Conservation (phyloP, 2,329 filamentous ascomycete genomes). For the Pseudopithomyces chartarum region DNA sequence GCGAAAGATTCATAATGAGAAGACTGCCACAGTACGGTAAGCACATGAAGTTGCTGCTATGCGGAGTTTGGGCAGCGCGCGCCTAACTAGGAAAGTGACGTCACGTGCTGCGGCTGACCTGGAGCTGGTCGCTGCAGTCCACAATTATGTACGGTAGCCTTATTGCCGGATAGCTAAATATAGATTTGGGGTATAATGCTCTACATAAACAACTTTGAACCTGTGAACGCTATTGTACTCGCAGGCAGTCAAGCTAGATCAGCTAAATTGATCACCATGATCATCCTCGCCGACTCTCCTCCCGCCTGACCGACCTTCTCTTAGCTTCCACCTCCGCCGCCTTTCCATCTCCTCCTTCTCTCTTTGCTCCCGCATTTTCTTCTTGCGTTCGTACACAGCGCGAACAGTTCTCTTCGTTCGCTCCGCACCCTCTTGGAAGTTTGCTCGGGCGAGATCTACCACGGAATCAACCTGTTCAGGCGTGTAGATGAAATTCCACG, state of each 20-base stretch:
- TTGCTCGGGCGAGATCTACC: conserved; percentile 79
- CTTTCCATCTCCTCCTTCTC: conserved; percentile 50
- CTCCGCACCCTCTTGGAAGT: conserved; percentile 82
- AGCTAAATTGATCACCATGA: conserved; percentile 68
- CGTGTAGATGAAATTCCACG: conserved; percentile 98
- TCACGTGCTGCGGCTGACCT: conserved; percentile 3
- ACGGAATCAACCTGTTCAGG: conserved; percentile 87
- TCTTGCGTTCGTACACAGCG: conserved; percentile 93
- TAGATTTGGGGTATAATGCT: conserved; percentile 11
- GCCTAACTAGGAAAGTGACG: conserved; percentile 5
- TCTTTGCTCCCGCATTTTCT: conserved; percentile 63
- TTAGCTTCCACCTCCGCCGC: conserved; percentile 45
- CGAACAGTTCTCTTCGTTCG: conserved; percentile 78
- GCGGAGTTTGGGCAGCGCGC: not conserved
- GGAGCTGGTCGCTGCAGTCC: not conserved
- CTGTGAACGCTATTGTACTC: not conserved
- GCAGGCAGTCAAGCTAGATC: conserved; percentile 61
- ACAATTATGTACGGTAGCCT: not conserved
- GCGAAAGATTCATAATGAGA: not conserved
- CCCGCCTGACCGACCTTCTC: conserved; percentile 57
- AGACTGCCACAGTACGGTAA: not conserved
- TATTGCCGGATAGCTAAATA: not conserved
- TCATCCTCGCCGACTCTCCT: conserved; percentile 61
- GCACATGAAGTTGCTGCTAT: not conserved
- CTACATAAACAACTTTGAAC: not conserved